These are phyloP conservation scores for Populus ilicifolia DNA, from an alignment of 345 rosid genomes.

Conservation along the genomic window DNA sequence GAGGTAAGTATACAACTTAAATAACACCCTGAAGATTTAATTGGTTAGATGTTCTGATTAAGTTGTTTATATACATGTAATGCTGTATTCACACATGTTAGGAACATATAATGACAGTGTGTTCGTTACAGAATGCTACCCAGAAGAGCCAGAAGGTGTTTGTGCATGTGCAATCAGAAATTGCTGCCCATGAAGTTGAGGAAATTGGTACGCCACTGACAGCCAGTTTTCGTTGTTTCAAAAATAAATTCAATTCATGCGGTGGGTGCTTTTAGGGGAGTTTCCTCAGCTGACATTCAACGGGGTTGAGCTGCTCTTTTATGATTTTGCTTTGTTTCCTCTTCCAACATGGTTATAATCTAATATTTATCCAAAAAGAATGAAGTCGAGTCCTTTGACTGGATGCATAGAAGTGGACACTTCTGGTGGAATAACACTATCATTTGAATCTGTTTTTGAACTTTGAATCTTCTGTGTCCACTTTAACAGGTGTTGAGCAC, in stretches of 20 bases:
- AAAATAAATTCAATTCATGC: background rate
- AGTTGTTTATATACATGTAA: background rate
- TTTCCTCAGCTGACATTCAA: background rate
- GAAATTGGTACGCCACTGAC: conserved; percentile 62
- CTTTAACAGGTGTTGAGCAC: conserved; percentile 63
- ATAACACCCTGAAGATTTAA: background rate
- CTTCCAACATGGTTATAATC: background rate
- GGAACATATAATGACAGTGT: background rate
- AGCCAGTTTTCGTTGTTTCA: background rate
- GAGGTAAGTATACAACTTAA: conserved; percentile 42
- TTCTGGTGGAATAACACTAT: background rate
- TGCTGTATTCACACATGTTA: background rate
- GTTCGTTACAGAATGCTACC: conserved; percentile 62
- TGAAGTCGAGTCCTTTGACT: background rate
- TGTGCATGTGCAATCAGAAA: conserved; percentile 71
- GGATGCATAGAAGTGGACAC: background rate
- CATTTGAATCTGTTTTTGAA: background rate
- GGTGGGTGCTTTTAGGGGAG: background rate
- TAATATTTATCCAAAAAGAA: background rate
- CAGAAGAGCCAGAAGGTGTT: conserved; percentile 84
- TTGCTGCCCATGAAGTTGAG: conserved; percentile 87
- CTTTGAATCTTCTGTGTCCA: background rate
- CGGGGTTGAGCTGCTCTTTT: background rate
- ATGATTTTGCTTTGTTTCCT: background rate
- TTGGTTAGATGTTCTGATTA: background rate